phyloP scores from a whole-genome alignment of 352 stramenopile species.

The Phytophthora foliorum region DNA sequence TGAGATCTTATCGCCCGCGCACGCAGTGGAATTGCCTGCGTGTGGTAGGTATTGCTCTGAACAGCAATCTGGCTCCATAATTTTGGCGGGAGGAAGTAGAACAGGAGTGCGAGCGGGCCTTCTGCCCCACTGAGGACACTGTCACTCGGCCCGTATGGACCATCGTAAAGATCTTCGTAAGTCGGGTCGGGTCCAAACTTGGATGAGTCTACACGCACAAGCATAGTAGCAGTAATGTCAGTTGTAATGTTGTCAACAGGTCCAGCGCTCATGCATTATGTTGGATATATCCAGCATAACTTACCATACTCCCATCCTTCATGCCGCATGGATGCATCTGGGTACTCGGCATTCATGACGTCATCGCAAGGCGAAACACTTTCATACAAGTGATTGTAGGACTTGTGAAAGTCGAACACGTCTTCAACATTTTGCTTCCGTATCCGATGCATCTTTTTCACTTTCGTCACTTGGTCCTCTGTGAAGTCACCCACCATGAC shows the following conservation, averaged over 20 bases:
- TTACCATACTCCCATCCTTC: conserved; percentile 13
- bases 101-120: not conserved
- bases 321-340: not conserved
- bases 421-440: not conserved
- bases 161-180: not conserved
- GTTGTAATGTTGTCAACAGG: conserved; percentile 1
- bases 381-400: conserved; percentile 1
- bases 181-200: conserved; percentile 4
- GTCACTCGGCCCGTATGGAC: not conserved
- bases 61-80: not conserved
- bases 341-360: not conserved
- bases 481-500: conserved; percentile 4
- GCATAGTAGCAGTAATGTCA: conserved; percentile 7
- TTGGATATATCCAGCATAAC: conserved; percentile 17
- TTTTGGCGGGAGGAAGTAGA: conserved; percentile 1
- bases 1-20: not conserved
- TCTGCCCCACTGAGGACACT: not conserved
- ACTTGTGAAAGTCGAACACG: conserved; percentile 10
- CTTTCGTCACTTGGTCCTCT: not conserved
- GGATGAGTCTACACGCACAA: not conserved
- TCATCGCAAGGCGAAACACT: not conserved
- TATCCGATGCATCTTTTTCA: conserved; percentile 8
- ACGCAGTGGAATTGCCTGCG: not conserved
- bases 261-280: not conserved
- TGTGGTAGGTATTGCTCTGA: not conserved